Conservation (phyloP, 495 filamentous ascomycete genomes). For the Neurospora sp. region DNA sequence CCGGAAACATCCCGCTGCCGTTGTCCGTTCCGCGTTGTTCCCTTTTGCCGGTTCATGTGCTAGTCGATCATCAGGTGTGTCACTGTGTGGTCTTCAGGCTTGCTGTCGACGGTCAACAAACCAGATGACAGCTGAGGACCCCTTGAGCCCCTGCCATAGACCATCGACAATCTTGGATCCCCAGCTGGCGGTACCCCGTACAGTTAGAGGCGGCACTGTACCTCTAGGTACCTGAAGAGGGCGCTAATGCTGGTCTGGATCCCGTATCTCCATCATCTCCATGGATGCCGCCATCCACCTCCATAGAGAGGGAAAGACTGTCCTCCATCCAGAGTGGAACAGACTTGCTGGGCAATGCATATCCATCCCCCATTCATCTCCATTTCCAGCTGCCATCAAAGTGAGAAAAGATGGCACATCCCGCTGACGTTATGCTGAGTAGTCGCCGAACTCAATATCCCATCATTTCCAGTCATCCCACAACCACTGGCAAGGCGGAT, state of each 20-base stretch:
- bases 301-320: no score
- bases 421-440: not conserved
- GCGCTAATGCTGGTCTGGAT: not conserved
- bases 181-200: not conserved
- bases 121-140: not conserved
- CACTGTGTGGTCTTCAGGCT: not conserved
- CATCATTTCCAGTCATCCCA: not conserved
- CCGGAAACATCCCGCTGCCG: not conserved
- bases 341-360: not conserved
- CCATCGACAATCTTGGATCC: not conserved
- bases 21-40: not conserved
- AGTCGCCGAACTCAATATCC: not conserved
- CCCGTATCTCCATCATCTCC: not conserved
- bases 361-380: not conserved
- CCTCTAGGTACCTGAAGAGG: not conserved
- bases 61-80: not conserved
- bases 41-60: not conserved
- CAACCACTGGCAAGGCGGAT: not conserved
- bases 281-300: not conserved
- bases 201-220: not conserved
- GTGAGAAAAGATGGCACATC: not conserved
- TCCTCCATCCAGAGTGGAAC: not conserved
- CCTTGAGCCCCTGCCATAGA: not conserved
- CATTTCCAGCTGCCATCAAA: not conserved
- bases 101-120: not conserved